Evolutionary conservation across 2,329 filamentous ascomycete genomes (phyloP).

Genomic region (Ophiostoma sp.): DNA sequence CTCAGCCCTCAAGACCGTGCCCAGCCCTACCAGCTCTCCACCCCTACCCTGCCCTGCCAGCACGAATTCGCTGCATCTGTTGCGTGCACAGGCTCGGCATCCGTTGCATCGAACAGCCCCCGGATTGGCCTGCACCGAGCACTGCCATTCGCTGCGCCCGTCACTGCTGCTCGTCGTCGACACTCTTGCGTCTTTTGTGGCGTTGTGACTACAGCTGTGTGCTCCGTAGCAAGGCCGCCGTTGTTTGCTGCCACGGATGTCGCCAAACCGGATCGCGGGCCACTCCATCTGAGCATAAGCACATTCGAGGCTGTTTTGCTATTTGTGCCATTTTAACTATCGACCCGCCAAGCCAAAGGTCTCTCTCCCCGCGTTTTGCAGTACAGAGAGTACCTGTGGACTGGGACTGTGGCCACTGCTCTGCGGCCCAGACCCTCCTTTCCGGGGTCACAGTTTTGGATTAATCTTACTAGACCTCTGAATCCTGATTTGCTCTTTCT

Average conservation of each 20-base stretch:
- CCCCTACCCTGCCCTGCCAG: neutral
- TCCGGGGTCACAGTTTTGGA: neutral
- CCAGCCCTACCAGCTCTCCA: neutral
- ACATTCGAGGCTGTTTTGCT: too few species aligned
- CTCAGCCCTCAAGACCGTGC: neutral
- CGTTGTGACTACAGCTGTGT: neutral
- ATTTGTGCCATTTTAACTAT: neutral
- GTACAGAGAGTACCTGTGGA: slow-evolving; percentile 1
- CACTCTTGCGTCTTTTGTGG: slow-evolving; percentile 2
- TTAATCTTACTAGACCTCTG: neutral
- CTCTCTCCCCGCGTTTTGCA: neutral
- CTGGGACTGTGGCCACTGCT: neutral
- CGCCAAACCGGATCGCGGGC: neutral
- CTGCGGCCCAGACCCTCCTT: neutral
- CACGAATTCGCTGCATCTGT: slow-evolving; percentile 1
- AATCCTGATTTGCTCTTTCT: neutral
- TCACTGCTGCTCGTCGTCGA: neutral
- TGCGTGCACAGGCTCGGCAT: neutral
- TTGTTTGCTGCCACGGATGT: neutral
- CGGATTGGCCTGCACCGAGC: neutral
- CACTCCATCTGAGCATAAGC: neutral
- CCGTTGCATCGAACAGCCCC: neutral
- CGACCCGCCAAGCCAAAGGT: neutral
- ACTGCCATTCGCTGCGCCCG: neutral
- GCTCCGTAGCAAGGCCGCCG: neutral